Percentiles rank a stretch among this genome's conserved stretches.
Conservation (phyloP, 2,329 filamentous ascomycete genomes). For the Ophiostoma montium region DNA sequence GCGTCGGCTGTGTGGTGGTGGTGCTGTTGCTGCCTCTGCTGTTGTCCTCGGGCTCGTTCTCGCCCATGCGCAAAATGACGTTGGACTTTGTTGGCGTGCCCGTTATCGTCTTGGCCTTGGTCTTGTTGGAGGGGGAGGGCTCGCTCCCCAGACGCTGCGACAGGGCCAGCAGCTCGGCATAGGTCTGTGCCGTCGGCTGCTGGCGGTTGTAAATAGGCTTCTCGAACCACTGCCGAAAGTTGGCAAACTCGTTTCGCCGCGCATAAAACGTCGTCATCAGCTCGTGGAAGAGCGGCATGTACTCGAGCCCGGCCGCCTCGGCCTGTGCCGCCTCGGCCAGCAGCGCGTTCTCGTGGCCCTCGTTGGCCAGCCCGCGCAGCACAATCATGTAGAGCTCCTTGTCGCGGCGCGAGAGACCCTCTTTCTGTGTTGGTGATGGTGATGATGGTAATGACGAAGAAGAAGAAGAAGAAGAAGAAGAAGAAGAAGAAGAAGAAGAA, state of each 20-base stretch:
- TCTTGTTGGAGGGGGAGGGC: neutral
- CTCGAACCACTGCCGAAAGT: constrained; percentile 54
- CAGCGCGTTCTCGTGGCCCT: constrained; percentile 45
- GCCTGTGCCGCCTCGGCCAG: constrained; percentile 27
- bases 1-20: neutral
- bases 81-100: neutral
- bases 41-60: neutral
- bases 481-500: too few species aligned
- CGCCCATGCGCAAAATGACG: neutral
- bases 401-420: constrained; percentile 7
- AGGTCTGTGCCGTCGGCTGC: constrained; percentile 30
- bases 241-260: constrained; percentile 37
- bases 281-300: constrained; percentile 32
- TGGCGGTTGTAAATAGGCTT: constrained; percentile 31
- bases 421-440: neutral
- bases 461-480: too few species aligned
- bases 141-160: constrained; percentile 29
- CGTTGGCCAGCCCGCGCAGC: constrained; percentile 45
- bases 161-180: constrained; percentile 43
- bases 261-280: constrained; percentile 51
- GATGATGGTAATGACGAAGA: too few species aligned
- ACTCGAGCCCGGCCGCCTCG: constrained; percentile 30
- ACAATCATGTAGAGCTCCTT: constrained; percentile 34
- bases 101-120: neutral
- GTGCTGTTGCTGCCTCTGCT: too few species aligned